Evolutionary conservation across 352 stramenopile genomes (phyloP), one percentile per base, ranked within the genome.

Genomic region (Phytophthora sp.): DNA sequence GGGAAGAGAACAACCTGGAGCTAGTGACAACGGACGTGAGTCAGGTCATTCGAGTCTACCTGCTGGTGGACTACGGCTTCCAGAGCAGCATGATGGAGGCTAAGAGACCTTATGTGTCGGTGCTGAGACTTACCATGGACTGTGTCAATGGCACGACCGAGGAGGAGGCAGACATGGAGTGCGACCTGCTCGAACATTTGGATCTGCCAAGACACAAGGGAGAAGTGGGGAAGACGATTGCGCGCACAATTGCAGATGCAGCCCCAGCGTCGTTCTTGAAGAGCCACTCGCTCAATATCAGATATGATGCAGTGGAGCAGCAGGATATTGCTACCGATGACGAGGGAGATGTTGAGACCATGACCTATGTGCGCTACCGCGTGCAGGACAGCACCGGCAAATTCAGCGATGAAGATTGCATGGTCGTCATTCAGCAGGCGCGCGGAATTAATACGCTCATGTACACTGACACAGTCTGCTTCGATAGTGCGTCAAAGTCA

Each of bases 21-120:
- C 59, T 85, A 8, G 54, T 84, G 32, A 49, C 80, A 39, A 67
- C 79, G 13, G 68, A 68, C 9, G 32, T 80, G 39, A 79, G 65
- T 43, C 73, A 79, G 62, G 62, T 82, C 49, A 81, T 78, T 30
- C 54, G 72, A 10, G 66, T 87, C 21, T 78, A 76, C 54, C 10
- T 87, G 57, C 62, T 89, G 28, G 66, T 89, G 41, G 75, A 80
- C 59, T 89, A 89, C 44, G 55, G 72, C 31, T 89, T 89, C 57
- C 60, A 84, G 52, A 82, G 70, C 23, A 67, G 65, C 3, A 89
- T 89, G 80, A 59, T 82, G 27, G 66, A 78, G n/a, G 30, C 54
- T 17, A 82, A 80, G 45, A 62, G 80, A 0, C 76, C 80, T 9
- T 87, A 89, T 52, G 76, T 87, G 41, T 86, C 79, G 1, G 71